Base-by-base conservation (phyloP, 2,329 filamentous ascomycete genomes). In the Hypoxylon sp. region DNA sequence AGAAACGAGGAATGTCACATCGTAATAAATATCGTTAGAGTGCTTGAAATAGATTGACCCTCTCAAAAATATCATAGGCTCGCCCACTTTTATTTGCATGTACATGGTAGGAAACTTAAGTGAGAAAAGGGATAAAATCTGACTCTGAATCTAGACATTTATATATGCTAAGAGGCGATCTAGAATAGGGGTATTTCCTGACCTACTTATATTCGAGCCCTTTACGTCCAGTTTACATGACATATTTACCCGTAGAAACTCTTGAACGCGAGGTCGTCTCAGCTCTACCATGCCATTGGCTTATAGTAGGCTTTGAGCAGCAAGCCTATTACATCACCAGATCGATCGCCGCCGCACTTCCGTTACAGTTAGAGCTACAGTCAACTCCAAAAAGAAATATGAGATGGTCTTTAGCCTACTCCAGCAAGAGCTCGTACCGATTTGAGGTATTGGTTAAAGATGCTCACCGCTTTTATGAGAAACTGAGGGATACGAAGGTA, bases 41-140 rank as follows among this genome's bases (percentile, higher is more conserved):
- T 11, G 39, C 25, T 34, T 45, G 29, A 46, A 56, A 56, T 56
- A 37, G 30, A 5, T 34, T 56, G 29, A 27, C 19, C 27, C 16
- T 46, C 41, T 43, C 16, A 6, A 54, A 14, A 43, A 14, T 41
- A 29, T 2, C 37, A 51, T 37, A 39, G 19, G 37, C n/a, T 39
- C 37, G 21, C 16, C n/a, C 14, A 25, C 16, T 27, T 37, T 27
- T 25, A 16, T 52, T 14, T 52, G 32, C 48, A 52, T 8, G 6
- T 16, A 52, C 12, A 32, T 21, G 7, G 39, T 25, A 16, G 30
- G 50, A 41, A 27, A 14, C 16, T 11, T 21, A 41, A 43, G 14
- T 45, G 11, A 21, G n/a, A 23, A 25, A 30, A 43, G 12, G 27
- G 23, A n/a, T 3, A 11, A 19, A 23, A 14, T 30, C 37, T 7